phyloP scores from a whole-genome alignment of 1,139 yeast species.

The Zygosaccharomyces sapae region DNA sequence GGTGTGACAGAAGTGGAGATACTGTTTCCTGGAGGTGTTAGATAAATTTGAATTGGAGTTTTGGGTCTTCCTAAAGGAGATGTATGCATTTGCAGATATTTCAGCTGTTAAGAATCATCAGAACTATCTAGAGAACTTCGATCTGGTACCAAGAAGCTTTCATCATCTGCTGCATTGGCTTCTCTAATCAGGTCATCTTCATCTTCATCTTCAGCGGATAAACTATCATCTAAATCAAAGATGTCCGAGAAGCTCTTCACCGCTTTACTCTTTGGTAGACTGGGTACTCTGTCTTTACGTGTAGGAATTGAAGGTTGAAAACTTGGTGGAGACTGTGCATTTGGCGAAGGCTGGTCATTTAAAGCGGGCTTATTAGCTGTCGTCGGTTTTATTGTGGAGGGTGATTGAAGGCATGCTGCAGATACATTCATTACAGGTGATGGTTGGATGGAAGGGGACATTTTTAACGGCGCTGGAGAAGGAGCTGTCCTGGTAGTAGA shows the following conservation, averaged over 20 bases:
- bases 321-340: not conserved
- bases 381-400: not conserved
- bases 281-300: not conserved
- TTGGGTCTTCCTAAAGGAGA: slow-evolving; percentile 3
- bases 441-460: not conserved
- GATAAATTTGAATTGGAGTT: slow-evolving; percentile 15
- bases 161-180: not conserved
- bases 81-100: not conserved
- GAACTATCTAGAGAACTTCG: not conserved
- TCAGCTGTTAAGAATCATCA: not conserved
- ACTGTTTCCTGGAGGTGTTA: slow-evolving; percentile 9
- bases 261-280: slow-evolving; percentile 14
- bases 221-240: slow-evolving; percentile 21
- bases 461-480: not conserved
- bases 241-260: slow-evolving; percentile 22
- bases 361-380: not conserved
- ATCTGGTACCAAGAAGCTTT: not conserved
- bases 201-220: slow-evolving; percentile 7
- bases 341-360: not conserved
- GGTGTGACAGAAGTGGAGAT: slow-evolving; percentile 5
- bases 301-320: not conserved
- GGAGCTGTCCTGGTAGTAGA: not conserved
- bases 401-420: not conserved
- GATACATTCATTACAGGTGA: not conserved
- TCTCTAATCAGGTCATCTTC: slow-evolving; percentile 2